Evolutionary conservation across 2,329 filamentous ascomycete genomes (phyloP).

Genomic region (Colletotrichum horii): DNA sequence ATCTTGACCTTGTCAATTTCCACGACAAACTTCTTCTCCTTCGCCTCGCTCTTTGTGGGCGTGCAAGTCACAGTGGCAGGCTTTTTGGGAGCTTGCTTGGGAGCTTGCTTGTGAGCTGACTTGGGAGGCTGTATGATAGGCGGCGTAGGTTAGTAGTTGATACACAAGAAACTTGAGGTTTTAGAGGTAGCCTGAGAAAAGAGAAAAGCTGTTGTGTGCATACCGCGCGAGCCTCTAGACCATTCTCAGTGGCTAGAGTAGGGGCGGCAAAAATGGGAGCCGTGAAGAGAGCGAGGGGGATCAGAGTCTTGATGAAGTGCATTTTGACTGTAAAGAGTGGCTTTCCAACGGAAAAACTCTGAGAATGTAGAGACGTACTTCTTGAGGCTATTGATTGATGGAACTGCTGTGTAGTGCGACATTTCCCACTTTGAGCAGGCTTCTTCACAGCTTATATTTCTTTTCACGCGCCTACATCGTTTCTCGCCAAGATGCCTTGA

Average conservation of each 20-base stretch:
- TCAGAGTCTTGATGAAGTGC: background rate
- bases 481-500: background rate
- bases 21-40: background rate
- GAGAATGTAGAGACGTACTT: background rate
- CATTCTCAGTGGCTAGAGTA: background rate
- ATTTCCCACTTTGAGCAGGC: background rate
- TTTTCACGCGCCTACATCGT: background rate
- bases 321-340: background rate
- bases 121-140: background rate
- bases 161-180: background rate
- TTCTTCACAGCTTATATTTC: background rate
- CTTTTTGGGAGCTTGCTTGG: background rate
- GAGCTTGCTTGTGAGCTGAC: too few species aligned
- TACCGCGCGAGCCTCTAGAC: background rate
- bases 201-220: too few species aligned
- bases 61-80: background rate
- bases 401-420: background rate
- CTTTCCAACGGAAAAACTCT: background rate
- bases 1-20: background rate
- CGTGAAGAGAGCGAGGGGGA: background rate
- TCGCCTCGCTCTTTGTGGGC: background rate
- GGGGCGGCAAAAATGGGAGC: background rate
- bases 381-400: background rate
- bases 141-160: background rate
- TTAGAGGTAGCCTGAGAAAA: too few species aligned